Evolutionary conservation across 306 rosid genomes (phyloP).

Genomic region (Biancaea sappan): DNA sequence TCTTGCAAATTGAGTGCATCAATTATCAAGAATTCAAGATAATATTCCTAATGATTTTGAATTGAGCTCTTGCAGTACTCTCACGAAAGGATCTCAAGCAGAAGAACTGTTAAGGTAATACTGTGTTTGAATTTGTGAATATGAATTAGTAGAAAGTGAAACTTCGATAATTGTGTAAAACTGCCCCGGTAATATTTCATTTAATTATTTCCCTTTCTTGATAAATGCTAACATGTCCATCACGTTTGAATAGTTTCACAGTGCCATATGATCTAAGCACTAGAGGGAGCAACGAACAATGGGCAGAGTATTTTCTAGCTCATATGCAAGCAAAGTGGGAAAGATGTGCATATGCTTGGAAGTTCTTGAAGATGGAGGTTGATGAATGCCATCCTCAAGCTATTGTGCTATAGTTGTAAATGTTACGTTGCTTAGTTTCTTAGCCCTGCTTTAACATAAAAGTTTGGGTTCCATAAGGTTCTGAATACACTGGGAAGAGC

Average conservation of each 20-base stretch:
- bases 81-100: conserved; percentile 50
- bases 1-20: background rate
- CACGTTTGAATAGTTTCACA: conserved; percentile 61
- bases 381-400: conserved; percentile 73
- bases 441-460: background rate
- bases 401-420: conserved; percentile 67
- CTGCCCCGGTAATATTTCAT: background rate
- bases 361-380: conserved; percentile 70
- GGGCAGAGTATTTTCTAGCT: conserved; percentile 69
- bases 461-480: conserved; percentile 3
- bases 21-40: background rate
- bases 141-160: background rate
- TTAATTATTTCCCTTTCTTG: background rate
- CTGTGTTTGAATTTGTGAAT: conserved; percentile 25
- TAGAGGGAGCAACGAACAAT: conserved; percentile 68
- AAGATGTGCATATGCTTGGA: conserved; percentile 70
- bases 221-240: conserved; percentile 24
- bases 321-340: conserved; percentile 70
- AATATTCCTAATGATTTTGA: conserved; percentile 5
- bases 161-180: conserved; percentile 15
- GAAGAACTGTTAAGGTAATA: conserved; percentile 86
- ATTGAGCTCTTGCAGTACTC: conserved; percentile 42
- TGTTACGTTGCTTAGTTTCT: background rate
- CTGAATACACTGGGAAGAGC: background rate
- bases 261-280: conserved; percentile 83